Percentiles rank a stretch among this genome's conserved stretches.
Conservation (phyloP, 768 basidiomycete genomes). For the Leccinellum albellum region DNA sequence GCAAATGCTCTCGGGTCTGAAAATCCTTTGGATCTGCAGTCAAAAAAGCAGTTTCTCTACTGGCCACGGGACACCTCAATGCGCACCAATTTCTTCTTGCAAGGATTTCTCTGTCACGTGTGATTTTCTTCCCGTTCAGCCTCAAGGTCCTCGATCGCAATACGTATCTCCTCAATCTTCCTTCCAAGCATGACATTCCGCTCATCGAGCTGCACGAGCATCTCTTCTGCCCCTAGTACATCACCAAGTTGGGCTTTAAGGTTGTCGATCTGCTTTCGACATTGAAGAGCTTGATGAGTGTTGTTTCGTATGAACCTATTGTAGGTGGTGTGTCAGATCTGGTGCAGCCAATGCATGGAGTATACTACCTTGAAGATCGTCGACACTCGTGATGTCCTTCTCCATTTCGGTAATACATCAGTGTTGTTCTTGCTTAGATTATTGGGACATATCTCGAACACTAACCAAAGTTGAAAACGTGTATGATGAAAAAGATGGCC, state of each 20-base stretch:
- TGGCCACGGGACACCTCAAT: background rate
- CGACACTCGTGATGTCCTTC: slow-evolving; percentile 73
- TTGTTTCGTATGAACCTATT: slow-evolving; percentile 73
- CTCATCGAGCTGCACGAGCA: slow-evolving; percentile 93
- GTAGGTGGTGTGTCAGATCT: slow-evolving; percentile 7
- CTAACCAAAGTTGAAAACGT: slow-evolving; percentile 35
- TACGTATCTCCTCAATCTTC: slow-evolving; percentile 98
- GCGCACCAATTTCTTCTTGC: slow-evolving; percentile 82
- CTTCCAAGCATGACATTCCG: slow-evolving; percentile 90
- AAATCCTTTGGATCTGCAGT: slow-evolving; percentile 62
- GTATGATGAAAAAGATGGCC: background rate
- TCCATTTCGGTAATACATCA: slow-evolving; percentile 83
- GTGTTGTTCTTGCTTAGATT: slow-evolving; percentile 83
- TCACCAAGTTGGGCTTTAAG: slow-evolving; percentile 93
- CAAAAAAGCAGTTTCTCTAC: background rate
- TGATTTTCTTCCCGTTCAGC: slow-evolving; percentile 97
- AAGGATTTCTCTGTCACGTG: slow-evolving; percentile 85
- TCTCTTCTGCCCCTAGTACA: slow-evolving; percentile 91
- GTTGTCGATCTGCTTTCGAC: slow-evolving; percentile 91
- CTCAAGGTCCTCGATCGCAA: slow-evolving; percentile 94
- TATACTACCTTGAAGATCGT: slow-evolving; percentile 79
- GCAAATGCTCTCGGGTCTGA: slow-evolving; percentile 61
- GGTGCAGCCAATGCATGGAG: background rate
- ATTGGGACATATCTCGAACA: slow-evolving; percentile 82
- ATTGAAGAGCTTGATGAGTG: slow-evolving; percentile 76